Evolutionary conservation across 2,329 filamentous ascomycete species (phyloP).

Genomic region (Fusarium marasasianum): DNA sequence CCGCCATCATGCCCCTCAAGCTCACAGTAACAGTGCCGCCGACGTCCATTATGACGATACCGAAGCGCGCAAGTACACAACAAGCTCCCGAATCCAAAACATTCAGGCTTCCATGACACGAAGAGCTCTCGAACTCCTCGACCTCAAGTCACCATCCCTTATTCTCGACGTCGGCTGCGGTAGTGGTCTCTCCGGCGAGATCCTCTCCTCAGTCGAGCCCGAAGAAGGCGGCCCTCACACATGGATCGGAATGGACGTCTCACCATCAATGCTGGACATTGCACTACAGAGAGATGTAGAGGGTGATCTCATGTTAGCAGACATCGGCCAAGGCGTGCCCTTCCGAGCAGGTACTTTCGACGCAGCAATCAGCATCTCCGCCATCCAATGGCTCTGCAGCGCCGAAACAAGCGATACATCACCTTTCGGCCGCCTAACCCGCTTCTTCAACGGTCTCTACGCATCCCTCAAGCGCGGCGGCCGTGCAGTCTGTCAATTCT

Average conservation of each 20-base stretch:
- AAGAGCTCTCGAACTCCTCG: conserved; percentile 89
- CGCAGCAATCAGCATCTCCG: conserved; percentile 92
- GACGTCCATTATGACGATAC: conserved; percentile 97
- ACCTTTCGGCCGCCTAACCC: conserved; percentile 77
- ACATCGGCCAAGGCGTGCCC: conserved; percentile 94
- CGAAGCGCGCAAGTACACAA: conserved; percentile 98
- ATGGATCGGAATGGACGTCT: conserved; percentile 98
- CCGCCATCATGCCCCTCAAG: conserved; percentile 38
- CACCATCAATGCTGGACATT: conserved; percentile 94
- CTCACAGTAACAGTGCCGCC: conserved; percentile 71
- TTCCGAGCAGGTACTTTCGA: conserved; percentile 94
- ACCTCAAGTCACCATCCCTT: conserved; percentile 80
- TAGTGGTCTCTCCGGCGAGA: conserved; percentile 92
- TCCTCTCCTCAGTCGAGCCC: conserved; percentile 76
- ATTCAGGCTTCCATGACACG: conserved; percentile 96
- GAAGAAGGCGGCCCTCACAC: conserved; percentile 85
- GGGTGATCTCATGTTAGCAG: conserved; percentile 91
- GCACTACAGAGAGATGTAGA: conserved; percentile 92
- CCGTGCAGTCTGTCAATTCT: conserved; percentile 95
- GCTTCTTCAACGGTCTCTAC: conserved; percentile 95
- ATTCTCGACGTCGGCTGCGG: conserved; percentile 98
- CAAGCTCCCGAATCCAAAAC: conserved; percentile 91
- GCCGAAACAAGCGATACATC: conserved; percentile 88
- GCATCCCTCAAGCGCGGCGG: conserved; percentile 84
- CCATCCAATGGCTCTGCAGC: conserved; percentile 99